These are phyloP conservation scores for Fusarium sororula DNA, from an alignment of 2,329 filamentous ascomycete genomes.

Conservation along the genomic window DNA sequence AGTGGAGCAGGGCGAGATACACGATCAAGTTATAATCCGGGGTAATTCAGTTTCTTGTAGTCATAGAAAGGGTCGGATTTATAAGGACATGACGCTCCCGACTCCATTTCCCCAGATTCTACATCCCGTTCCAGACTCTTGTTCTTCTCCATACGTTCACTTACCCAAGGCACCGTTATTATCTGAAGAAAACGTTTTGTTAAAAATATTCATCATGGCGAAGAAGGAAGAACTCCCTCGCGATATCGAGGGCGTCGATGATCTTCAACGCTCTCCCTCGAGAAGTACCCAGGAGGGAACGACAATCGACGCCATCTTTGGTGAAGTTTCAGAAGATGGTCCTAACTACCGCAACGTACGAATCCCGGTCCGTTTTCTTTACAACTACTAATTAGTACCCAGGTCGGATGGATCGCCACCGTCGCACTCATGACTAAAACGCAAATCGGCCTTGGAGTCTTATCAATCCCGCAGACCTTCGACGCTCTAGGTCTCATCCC, in stretches of 20 bases:
- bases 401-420: constrained; percentile 56
- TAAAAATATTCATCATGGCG: background rate
- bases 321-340: constrained; percentile 9
- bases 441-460: constrained; percentile 56
- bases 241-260: constrained; percentile 7
- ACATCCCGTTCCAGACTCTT: background rate
- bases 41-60: constrained; percentile 25
- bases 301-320: constrained; percentile 14
- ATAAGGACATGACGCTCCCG: constrained; percentile 8
- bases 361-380: background rate
- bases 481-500: constrained; percentile 58
- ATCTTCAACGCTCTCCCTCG: background rate
- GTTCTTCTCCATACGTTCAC: background rate
- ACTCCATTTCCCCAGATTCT: constrained; percentile 26
- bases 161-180: background rate
- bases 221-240: constrained; percentile 19
- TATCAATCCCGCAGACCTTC: constrained; percentile 58
- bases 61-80: constrained; percentile 10
- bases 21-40: constrained; percentile 26
- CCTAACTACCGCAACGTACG: constrained; percentile 20
- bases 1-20: constrained; percentile 15
- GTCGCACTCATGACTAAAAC: constrained; percentile 57
- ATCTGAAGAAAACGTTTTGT: no score
- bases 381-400: background rate
- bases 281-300: background rate